phyloP scores from a whole-genome alignment of 1,139 yeast species.

The Tardiomyces depauwii region DNA sequence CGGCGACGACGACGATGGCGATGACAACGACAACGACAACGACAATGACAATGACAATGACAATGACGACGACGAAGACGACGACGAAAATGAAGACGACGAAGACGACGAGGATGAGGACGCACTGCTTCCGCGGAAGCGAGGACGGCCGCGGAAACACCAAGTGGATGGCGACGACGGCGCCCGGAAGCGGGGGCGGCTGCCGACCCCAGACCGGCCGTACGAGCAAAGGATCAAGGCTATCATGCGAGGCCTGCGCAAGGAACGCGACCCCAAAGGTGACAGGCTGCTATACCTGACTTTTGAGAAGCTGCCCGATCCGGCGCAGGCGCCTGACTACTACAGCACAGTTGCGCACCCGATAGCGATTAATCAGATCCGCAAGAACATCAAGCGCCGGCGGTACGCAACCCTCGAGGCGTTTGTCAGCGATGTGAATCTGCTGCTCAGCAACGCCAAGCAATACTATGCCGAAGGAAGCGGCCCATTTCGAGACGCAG shows the following conservation, averaged over 20 bases:
- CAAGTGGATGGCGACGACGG: constrained; percentile 16
- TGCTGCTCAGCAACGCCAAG: constrained; percentile 68
- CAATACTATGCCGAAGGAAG: constrained; percentile 50
- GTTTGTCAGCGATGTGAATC: constrained; percentile 64
- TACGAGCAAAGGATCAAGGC: constrained; percentile 87
- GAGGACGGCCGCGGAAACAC: constrained; percentile 16
- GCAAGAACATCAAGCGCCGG: constrained; percentile 77
- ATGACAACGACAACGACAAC: constrained; percentile 18
- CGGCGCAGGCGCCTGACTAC: constrained; percentile 53
- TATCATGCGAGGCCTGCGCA: constrained; percentile 69
- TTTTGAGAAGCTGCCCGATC: constrained; percentile 80
- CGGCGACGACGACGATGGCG: constrained; percentile 24
- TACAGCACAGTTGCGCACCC: constrained; percentile 57
- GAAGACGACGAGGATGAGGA: constrained; percentile 22
- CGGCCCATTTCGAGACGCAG: constrained; percentile 47
- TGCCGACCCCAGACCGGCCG: constrained; percentile 91
- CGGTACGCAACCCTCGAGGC: constrained; percentile 66
- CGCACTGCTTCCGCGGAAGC: constrained; percentile 12
- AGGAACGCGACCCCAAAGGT: constrained; percentile 44
- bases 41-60: constrained; percentile 18
- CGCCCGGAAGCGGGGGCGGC: constrained; percentile 67
- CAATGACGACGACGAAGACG: constrained; percentile 14
- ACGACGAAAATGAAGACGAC: constrained; percentile 22
- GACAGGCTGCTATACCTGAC: constrained; percentile 40
- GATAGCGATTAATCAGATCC: constrained; percentile 69